These are phyloP conservation scores for Coniferiporia sulphurascens DNA, from an alignment of 1,284 basidiomycete species.

Conservation along the genomic window DNA sequence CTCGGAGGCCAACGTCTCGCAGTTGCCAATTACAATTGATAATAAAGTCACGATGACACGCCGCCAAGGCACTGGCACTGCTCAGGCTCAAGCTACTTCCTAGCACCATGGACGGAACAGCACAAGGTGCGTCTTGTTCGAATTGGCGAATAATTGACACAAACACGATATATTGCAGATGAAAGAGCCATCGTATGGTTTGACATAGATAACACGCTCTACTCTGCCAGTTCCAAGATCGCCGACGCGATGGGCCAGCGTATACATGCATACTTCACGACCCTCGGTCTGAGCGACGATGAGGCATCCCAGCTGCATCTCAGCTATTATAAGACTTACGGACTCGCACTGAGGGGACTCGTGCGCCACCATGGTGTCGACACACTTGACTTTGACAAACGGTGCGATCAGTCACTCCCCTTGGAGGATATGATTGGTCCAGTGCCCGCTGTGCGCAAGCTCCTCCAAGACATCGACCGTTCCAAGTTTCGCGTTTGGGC, in stretches of 20 bases:
- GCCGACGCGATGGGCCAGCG: constrained; percentile 77
- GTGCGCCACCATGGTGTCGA: constrained; percentile 82
- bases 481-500: constrained; percentile 77
- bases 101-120: neutral
- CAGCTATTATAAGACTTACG: constrained; percentile 76
- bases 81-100: too few species aligned
- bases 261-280: constrained; percentile 79
- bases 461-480: constrained; percentile 77
- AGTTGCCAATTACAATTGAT: too few species aligned
- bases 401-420: constrained; percentile 58
- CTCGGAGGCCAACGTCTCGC: too few species aligned
- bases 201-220: constrained; percentile 86
- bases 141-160: neutral
- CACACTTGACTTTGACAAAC: constrained; percentile 80
- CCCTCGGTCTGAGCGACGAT: constrained; percentile 60
- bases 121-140: neutral
- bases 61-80: too few species aligned
- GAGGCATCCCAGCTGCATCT: constrained; percentile 72
- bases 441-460: constrained; percentile 54
- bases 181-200: constrained; percentile 67
- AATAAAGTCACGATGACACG: too few species aligned
- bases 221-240: constrained; percentile 71
- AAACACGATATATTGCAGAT: constrained; percentile 30
- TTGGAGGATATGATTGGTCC: constrained; percentile 77
- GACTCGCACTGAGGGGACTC: constrained; percentile 81